Base-by-base conservation (phyloP, 352 stramenopile species). In the Thraustotheca clavata region DNA sequence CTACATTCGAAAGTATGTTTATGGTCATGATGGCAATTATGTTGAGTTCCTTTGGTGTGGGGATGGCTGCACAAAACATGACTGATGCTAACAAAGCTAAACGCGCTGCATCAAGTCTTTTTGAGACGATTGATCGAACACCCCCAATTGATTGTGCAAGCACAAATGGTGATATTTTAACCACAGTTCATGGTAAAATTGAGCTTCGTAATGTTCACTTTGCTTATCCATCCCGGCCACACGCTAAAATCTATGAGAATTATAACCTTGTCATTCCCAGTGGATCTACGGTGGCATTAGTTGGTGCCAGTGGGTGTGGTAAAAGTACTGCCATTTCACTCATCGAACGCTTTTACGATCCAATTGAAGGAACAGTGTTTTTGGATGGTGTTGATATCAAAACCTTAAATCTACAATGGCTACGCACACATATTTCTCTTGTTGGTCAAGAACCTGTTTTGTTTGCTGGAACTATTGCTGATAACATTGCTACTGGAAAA, bases 361-460 rank as follows among this genome's bases (percentile, higher is more conserved):
- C 76, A 8, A 14, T 49, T 20, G 57, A 67, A 24, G 60, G 75
- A 18, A 27, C 26, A 8, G 83, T 97, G 31, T 59, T 61, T 14
- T 60, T 97, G 35, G 80, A 94, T 52, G 77, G 77, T 50, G 36
- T 68, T 4, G 76, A 91, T 54, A 47, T 96, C 6, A 74, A 73
- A 14, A 54, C 76, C 14, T 49, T 96, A 32, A 81, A 88, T 49
- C 1, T 78, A 8, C 34, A 38, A 3, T 73, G 71, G 72, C 69
- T 91, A 35, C 71, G 79, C 14, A 67, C 72, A 9, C 73, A 85
- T 24, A 77, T 91, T 32, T 81, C 76, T 39, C 68, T 92, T 7
- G 83, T 92, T 1, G 75, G 71, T 3, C 92, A 98, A 72, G 83
- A 96, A 62, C 84, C 87, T 26, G 86, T 83, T 31, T 73, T 97